These are phyloP conservation scores for Penicillium lividum DNA, from an alignment of 495 filamentous ascomycete genomes.

Conservation along the genomic window DNA sequence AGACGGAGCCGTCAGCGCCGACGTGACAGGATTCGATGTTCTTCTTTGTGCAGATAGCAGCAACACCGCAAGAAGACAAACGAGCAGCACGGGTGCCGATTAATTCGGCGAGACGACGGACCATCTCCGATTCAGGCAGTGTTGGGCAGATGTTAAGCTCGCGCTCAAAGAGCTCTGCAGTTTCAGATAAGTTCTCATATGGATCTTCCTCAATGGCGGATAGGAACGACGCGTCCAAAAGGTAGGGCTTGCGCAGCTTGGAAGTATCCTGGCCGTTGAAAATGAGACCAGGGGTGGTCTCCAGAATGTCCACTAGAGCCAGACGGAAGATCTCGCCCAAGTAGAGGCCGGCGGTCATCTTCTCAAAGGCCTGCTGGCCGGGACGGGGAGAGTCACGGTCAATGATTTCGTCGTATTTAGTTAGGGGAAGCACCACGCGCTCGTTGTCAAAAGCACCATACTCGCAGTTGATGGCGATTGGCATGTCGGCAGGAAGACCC, in stretches of 20 bases:
- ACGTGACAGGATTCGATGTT: conserved; percentile 84
- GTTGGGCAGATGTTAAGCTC: conserved; percentile 69
- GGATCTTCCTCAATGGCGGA: conserved; percentile 94
- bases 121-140: conserved; percentile 77
- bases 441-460: conserved; percentile 99
- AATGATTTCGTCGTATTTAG: conserved; percentile 78
- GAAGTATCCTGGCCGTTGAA: conserved; percentile 82
- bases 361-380: conserved; percentile 95
- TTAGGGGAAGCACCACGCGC: conserved; percentile 86
- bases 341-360: conserved; percentile 96
- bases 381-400: conserved; percentile 93
- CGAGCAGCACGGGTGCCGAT: conserved; percentile 94
- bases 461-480: conserved; percentile 98
- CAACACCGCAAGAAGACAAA: conserved; percentile 89
- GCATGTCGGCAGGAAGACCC: conserved; percentile 84
- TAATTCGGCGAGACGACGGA: conserved; percentile 83
- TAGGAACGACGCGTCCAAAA: conserved; percentile 90
- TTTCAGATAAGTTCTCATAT: conserved; percentile 90
- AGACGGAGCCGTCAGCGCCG: conserved; percentile 92
- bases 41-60: conserved; percentile 96
- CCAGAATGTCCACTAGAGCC: conserved; percentile 80
- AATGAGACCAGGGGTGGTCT: conserved; percentile 72
- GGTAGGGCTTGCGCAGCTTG: conserved; percentile 77
- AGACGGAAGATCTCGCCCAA: conserved; percentile 94
- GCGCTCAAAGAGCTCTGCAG: conserved; percentile 72